Evolutionary conservation across 179 eudicot genomes (phyloP), one percentile per base, ranked within the genome.

Genomic region (Dionaea muscipula): DNA sequence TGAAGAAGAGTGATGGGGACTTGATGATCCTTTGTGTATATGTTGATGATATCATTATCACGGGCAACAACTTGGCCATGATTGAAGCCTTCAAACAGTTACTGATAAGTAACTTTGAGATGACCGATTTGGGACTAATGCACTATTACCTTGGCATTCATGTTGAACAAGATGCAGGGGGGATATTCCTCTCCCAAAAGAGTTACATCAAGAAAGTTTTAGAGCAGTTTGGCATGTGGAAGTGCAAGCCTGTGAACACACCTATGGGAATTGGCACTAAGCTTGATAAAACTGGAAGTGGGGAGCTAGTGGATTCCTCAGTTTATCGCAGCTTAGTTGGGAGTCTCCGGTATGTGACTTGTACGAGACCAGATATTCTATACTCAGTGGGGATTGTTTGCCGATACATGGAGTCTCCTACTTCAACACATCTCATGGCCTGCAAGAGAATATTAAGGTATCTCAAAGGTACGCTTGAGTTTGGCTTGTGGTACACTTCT

Each of bases 401-500:
- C 9, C 23, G 47, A 0, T 55, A 55, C n/a, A 55, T 55, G 46
- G 26, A 55, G 39, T 4, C 15, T 19, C 59, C 45, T 12, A 35
- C 12, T 18, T 25, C 3, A 2, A n/a, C 45, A 7, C 59, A 35
- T 22, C 12, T 3, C 10, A 21, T 4, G 4, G 14, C 8, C 14
- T 9, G 4, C 5, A 55, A 55, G 19, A 23, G 28, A 9, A 20
- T 36, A 1, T 25, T 18, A 18, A 36, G 46, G 1, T 55, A 55
- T 53, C 45, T 55, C 7, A 36, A 38, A 25, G 46, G 59, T 11
- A 55, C 16, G 17, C 0, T 22, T 22, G 37, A 20, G 19, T 38
- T n/a, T 36, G 46, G 59, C 10, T 16, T 53, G 13, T 19, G 18
- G 2, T 36, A 20, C 46, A 15, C 16, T 18, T 18, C 25, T 8